Evolutionary conservation across 1,139 yeast genomes (phyloP).

Genomic region (Blastobotrys aristatus): DNA sequence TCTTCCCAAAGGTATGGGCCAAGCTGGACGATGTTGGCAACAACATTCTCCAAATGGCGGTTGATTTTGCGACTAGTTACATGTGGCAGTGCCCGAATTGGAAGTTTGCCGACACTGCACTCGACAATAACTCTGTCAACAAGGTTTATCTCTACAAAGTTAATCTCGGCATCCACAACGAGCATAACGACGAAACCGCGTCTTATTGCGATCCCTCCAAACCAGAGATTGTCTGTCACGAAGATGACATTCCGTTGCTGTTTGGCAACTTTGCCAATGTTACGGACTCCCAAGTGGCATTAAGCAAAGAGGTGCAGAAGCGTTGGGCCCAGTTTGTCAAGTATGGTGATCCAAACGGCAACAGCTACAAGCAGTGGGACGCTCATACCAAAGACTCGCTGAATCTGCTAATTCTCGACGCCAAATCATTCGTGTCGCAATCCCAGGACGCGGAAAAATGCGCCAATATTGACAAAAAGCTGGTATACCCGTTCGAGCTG

Average conservation of each 20-base stretch:
- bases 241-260: slow-evolving; percentile 25
- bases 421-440: neutral
- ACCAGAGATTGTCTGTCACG: slow-evolving; percentile 29
- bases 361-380: slow-evolving; percentile 18
- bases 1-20: slow-evolving; percentile 1
- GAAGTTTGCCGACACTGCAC: slow-evolving; percentile 16
- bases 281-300: slow-evolving; percentile 17
- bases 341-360: slow-evolving; percentile 24
- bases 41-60: neutral
- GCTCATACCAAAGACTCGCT: neutral
- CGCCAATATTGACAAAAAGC: neutral
- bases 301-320: slow-evolving; percentile 26
- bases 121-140: slow-evolving; percentile 4
- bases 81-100: slow-evolving; percentile 27
- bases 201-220: slow-evolving; percentile 20
- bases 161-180: slow-evolving; percentile 28
- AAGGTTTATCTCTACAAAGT: slow-evolving; percentile 27
- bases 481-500: neutral
- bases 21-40: neutral
- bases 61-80: slow-evolving; percentile 22
- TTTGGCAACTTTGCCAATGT: slow-evolving; percentile 14
- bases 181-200: slow-evolving; percentile 17
- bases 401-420: neutral
- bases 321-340: slow-evolving; percentile 31
- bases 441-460: neutral